Evolutionary conservation across 371 early-diverging fungal genomes (phyloP).

Genomic region (Paraphysoderma sedebokerense): DNA sequence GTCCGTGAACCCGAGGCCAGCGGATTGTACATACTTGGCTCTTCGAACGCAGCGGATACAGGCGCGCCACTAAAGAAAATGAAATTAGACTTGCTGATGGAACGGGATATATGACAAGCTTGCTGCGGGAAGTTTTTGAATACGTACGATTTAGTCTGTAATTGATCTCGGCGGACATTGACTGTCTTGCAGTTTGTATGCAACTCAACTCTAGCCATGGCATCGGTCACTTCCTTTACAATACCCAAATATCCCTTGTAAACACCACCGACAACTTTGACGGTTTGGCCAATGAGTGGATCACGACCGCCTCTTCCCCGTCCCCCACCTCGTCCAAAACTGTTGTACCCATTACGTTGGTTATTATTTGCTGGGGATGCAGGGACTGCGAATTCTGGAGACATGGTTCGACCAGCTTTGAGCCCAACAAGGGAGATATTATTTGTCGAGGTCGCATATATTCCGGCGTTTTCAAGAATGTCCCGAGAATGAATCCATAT

Average conservation of each 20-base stretch:
- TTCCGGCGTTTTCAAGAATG: conserved; percentile 16
- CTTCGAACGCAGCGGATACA: conserved; percentile 1
- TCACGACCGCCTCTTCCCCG: conserved; percentile 53
- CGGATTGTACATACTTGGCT: conserved; percentile 1
- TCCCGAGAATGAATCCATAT: conserved; percentile 51
- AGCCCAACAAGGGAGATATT: background rate
- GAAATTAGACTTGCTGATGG: conserved; percentile 39
- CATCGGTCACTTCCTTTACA: conserved; percentile 69
- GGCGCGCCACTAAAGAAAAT: background rate
- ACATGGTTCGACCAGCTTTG: background rate
- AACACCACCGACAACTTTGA: conserved; percentile 74
- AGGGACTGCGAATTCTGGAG: background rate
- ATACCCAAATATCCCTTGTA: conserved; percentile 96
- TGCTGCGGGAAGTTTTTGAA: too few species aligned
- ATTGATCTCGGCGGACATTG: conserved; percentile 25
- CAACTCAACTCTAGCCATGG: conserved; percentile 77
- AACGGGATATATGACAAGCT: too few species aligned
- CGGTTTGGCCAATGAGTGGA: conserved; percentile 70
- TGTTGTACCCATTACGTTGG: conserved; percentile 1
- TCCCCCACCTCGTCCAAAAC: conserved; percentile 43
- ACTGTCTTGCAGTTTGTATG: conserved; percentile 74
- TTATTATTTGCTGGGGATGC: background rate
- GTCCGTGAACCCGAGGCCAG: conserved; percentile 30
- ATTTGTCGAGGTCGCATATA: conserved; percentile 2
- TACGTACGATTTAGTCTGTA: too few species aligned